Percentiles rank a stretch among this genome's conserved stretches.
Evolutionary conservation across 1,284 basidiomycete genomes (phyloP).

Genomic region (Rhodotorula glutinis): DNA sequence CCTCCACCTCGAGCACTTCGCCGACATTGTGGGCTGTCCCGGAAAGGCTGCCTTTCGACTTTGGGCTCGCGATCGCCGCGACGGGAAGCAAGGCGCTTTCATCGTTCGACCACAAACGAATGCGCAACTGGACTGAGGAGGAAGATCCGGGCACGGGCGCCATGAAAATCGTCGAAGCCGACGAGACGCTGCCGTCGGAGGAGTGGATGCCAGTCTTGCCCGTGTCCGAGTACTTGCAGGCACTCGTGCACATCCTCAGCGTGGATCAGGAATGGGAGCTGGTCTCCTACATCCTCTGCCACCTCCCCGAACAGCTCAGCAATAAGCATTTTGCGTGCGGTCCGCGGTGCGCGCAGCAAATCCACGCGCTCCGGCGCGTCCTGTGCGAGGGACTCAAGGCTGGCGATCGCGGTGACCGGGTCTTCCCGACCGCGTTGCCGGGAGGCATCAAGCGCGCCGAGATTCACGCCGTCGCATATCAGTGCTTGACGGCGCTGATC

Average conservation of each 20-base stretch:
- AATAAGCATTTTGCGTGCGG: conserved; percentile 99
- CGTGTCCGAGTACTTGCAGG: conserved; percentile 71
- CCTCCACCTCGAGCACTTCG: neutral
- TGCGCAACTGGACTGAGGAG: conserved; percentile 44
- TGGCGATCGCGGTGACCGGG: conserved; percentile 60
- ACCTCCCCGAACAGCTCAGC: conserved; percentile 83
- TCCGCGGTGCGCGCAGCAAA: conserved; percentile 65
- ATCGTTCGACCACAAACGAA: conserved; percentile 46
- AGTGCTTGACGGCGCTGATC: conserved; percentile 81
- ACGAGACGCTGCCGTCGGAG: conserved; percentile 54
- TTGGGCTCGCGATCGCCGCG: conserved; percentile 59
- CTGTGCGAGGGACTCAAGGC: conserved; percentile 66
- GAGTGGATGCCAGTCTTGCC: conserved; percentile 61
- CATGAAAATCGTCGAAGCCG: conserved; percentile 47
- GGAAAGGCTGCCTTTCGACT: conserved; percentile 66
- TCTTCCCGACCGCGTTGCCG: conserved; percentile 55
- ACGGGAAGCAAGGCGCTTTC: conserved; percentile 41
- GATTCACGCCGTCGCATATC: conserved; percentile 82
- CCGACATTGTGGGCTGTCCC: conserved; percentile 69
- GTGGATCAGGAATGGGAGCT: conserved; percentile 88
- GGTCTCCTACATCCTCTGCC: conserved; percentile 84
- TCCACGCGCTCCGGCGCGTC: conserved; percentile 64
- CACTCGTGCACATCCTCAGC: conserved; percentile 67
- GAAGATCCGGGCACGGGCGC: conserved; percentile 55
- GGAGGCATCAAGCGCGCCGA: conserved; percentile 65